A percentile compares a stretch with the other conserved stretches of the same genome.
phyloP scores from a whole-genome alignment of 208 protist genomes.

The Leptomonas pyrrhocoris region DNA sequence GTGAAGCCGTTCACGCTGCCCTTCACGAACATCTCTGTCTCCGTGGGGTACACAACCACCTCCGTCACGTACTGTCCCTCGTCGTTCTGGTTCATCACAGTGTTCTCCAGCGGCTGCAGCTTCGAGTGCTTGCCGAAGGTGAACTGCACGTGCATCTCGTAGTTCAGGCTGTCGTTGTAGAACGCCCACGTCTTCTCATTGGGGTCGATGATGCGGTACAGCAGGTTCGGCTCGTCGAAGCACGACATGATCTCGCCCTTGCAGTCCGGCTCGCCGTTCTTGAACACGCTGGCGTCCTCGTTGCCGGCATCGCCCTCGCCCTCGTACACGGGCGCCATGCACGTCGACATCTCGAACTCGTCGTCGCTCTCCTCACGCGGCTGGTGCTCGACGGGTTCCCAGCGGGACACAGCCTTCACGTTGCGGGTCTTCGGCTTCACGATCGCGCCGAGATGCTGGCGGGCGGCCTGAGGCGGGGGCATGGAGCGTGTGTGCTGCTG shows the following conservation, averaged over 20 bases:
- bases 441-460: neutral
- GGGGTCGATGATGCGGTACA: constrained; percentile 72
- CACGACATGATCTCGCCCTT: constrained; percentile 58
- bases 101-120: constrained; percentile 72
- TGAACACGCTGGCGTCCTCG: constrained; percentile 58
- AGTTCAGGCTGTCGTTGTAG: constrained; percentile 82
- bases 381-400: constrained; percentile 63
- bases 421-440: constrained; percentile 46
- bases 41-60: constrained; percentile 72
- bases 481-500: neutral
- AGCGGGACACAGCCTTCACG: constrained; percentile 43
- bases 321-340: constrained; percentile 16
- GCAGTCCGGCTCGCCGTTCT: constrained; percentile 44
- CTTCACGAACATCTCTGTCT: constrained; percentile 80
- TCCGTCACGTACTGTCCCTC: constrained; percentile 52
- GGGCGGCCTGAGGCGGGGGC: constrained; percentile 7
- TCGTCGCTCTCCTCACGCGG: constrained; percentile 60
- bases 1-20: constrained; percentile 58
- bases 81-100: constrained; percentile 38
- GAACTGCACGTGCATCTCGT: constrained; percentile 78
- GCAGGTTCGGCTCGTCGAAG: constrained; percentile 64
- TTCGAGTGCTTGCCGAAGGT: constrained; percentile 61
- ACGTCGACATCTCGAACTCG: constrained; percentile 71
- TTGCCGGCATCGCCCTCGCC: constrained; percentile 77
- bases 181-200: constrained; percentile 78